Evolutionary conservation across 495 filamentous ascomycete species (phyloP).

Genomic region (Penicillium longicatenatum): DNA sequence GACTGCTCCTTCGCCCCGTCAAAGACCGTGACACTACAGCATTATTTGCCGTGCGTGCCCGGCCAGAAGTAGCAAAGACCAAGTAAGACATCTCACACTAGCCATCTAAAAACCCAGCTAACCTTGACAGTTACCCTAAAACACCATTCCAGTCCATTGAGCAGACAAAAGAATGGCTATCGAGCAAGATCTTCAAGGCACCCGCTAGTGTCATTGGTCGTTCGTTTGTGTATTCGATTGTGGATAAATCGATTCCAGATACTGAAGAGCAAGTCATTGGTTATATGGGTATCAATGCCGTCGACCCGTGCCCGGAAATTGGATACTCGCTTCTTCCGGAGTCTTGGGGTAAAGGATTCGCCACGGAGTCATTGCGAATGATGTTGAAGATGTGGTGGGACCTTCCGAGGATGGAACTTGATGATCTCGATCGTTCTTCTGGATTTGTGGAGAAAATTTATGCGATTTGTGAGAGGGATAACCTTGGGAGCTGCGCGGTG

Average conservation of each 20-base stretch:
- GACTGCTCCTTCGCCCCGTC: conserved; percentile 24
- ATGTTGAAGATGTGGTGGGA: conserved; percentile 29
- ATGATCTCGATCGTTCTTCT: not conserved
- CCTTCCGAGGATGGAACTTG: conserved; percentile 9
- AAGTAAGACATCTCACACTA: conserved; percentile 14
- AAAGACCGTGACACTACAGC: conserved; percentile 17
- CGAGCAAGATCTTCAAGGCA: conserved; percentile 21
- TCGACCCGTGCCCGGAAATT: conserved; percentile 30
- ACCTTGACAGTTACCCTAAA: conserved; percentile 20
- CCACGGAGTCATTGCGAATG: conserved; percentile 34
- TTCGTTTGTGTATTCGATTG: conserved; percentile 24
- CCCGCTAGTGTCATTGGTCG: conserved; percentile 21
- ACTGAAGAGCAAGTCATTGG: conserved; percentile 23
- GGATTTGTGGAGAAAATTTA: conserved; percentile 19
- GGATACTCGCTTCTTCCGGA: conserved; percentile 33
- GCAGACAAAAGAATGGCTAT: conserved; percentile 25
- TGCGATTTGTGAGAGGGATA: conserved; percentile 28
- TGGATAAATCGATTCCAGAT: conserved; percentile 22
- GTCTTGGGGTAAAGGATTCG: conserved; percentile 37
- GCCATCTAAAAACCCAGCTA: not conserved
- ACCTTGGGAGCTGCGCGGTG: conserved; percentile 32
- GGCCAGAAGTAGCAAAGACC: conserved; percentile 22
- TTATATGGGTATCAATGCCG: conserved; percentile 22
- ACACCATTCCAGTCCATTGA: conserved; percentile 22
- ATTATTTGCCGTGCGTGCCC: conserved; percentile 21